Base-by-base conservation (phyloP, 2,329 filamentous ascomycete genomes). In the Alternaria ventricosa region DNA sequence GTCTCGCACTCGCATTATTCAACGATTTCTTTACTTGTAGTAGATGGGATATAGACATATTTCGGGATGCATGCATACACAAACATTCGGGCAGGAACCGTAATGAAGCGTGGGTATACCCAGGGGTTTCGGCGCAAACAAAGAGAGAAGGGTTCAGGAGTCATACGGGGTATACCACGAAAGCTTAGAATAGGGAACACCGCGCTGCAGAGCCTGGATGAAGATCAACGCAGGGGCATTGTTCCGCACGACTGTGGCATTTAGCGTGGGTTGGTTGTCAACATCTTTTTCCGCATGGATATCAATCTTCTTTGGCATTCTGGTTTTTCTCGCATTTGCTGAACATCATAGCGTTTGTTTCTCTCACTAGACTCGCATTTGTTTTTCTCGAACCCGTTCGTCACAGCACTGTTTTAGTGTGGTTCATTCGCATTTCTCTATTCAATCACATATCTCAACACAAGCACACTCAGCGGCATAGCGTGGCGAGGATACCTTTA, bases 231-330 rank as follows among this genome's bases (percentile, higher is more conserved):
- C 62, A 69, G 57, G 63, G 46, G 62, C 57, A 51, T 59, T 59
- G 59, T 64, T 66, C 67, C 59, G 67, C 75, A 79, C 67, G 75
- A 72, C 75, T 73, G 71, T 77, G 75, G 74, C 76, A 79, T 79
- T 79, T 78, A 79, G 76, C 77, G 74, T 73, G 70, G 75, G 77
- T 75, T 59, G 69, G 70, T 61, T 66, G 65, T 63, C 57, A 50
- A 62, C 57, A 41, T 61, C 66, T 65, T 57, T 57, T 63, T 60
- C 68, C 65, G 60, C 55, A 66, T 64, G 66, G 41, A 65, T 67
- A 65, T 71, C 56, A 41, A 60, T 68, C 60, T 45, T 25, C 53
- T 71, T 71, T 65, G 70, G 60, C 64, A 51, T 58, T 63, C 63
- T 68, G 63, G 41, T 65, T 63, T 65, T 30, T 62, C 63, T 66